Percentiles rank a stretch among this genome's conserved stretches.
Evolutionary conservation across 495 filamentous ascomycete species (phyloP).

Genomic region (Aspergillus egyptiacus): DNA sequence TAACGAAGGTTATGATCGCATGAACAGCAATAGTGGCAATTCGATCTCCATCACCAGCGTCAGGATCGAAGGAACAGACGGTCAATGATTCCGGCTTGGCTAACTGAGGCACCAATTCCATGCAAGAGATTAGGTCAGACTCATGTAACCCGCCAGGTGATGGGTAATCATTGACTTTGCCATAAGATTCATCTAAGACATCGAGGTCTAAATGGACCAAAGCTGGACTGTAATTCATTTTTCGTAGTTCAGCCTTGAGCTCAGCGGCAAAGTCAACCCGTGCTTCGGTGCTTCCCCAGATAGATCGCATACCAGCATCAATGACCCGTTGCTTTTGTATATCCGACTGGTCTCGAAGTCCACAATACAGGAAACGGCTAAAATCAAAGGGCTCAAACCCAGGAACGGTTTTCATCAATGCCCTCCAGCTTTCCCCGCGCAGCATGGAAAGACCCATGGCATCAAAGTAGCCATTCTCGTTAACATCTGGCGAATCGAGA

Average conservation of each 20-base stretch:
- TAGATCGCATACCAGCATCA: constrained; percentile 17
- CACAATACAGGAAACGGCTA: constrained; percentile 19
- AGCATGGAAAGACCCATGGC: constrained; percentile 27
- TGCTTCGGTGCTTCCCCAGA: constrained; percentile 15
- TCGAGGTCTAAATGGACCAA: constrained; percentile 25
- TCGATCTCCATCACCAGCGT: constrained; percentile 23
- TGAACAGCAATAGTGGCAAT: constrained; percentile 22
- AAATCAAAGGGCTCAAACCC: constrained; percentile 15
- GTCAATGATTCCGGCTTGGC: constrained; percentile 12
- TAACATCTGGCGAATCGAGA: constrained; percentile 24
- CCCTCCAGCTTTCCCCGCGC: constrained; percentile 25
- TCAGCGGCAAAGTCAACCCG: constrained; percentile 16
- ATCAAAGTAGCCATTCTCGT: constrained; percentile 25
- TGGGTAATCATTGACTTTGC: constrained; percentile 26
- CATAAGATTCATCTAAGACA: constrained; percentile 20
- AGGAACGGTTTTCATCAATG: constrained; percentile 19
- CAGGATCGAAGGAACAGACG: constrained; percentile 24
- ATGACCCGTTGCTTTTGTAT: constrained; percentile 18
- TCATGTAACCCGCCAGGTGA: constrained; percentile 20
- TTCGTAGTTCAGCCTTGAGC: constrained; percentile 7
- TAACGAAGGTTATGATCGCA: no score
- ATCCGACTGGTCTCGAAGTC: constrained; percentile 18
- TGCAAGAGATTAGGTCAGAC: constrained; percentile 17
- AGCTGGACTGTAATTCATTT: constrained; percentile 10
- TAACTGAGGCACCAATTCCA: constrained; percentile 18